Evolutionary conservation across 805 yeast species (phyloP), one percentile per base, ranked within the genome.

Genomic region (Kodamaea lidongshanica): DNA sequence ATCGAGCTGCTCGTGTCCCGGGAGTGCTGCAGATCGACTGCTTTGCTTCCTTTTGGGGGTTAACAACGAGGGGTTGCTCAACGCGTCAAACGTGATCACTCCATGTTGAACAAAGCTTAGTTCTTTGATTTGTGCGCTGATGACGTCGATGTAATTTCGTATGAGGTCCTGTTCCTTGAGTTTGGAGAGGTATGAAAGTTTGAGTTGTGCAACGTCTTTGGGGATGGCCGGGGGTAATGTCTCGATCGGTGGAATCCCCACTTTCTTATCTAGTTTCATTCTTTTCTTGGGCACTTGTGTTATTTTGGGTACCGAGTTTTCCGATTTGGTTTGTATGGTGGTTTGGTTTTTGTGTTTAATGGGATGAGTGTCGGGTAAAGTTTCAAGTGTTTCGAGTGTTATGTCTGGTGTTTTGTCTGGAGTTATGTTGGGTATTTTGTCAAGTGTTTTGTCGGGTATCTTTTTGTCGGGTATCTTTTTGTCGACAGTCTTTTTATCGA

Each of bases 131-230:
- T 64, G 70, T 35, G 59, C 61, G 28, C 56, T 52, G 15, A 64
- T 51, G 7, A 61, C 58, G 16, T 63, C 70, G 25, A 63, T 63
- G 34, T 64, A 64, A 39, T 61, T 63, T 15, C 56, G 45, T 10
- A 64, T 59, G 17, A 64, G 45, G 35, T 61, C 66, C 40, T 64
- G 69, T 33, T 64, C 70, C 34, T 63, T 63, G 12, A 64, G 41
- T 38, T 58, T 57, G 7, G 62, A 42, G 13, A 63, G 44, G 35
- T 61, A 63, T 9, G 51, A 41, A 24, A 45, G 39, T 35, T 61
- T 61, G 12, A 61, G 45, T 19, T 47, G 50, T 19, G 23, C 17
- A 17, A 23, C 22, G 10, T 30, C 34, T 12, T 24, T 16, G 18
- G 7, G 17, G 8, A 18, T 21, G 12, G 23, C 29, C 21, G 21